Base-by-base conservation (phyloP, 345 rosid species). In the Turritis glabra region DNA sequence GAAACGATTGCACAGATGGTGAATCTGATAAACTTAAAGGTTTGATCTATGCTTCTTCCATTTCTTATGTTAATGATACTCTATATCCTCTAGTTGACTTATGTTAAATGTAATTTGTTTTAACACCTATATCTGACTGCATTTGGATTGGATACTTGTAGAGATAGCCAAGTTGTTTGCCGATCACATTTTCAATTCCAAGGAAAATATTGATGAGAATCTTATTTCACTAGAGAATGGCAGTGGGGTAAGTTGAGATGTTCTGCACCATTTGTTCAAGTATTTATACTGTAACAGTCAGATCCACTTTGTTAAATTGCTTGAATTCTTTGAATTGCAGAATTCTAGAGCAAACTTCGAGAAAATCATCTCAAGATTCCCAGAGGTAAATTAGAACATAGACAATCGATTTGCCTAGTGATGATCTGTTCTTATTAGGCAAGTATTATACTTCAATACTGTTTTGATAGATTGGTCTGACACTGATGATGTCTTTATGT, bases 161-260 rank as follows among this genome's bases (percentile, higher is more conserved):
- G 99, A 76, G 63, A 50, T 86, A 26, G 83, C 80, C 74, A 85
- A 84, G 80, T 53, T 76, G 73, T 81, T 94, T 41, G 81, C 81
- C 19, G 89, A 85, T 59, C 74, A 73, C 74, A 77, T 90, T 83
- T 77, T 78, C 55, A 85, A 73, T 35, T 66, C 87, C 41, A 92
- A 92, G 86, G 99, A 94, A 82, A 90, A 92, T 66, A 46, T 87
- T 18, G 81, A 82, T 44, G 87, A 70, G 29, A 85, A 81, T 74
- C 79, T 84, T 77, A 44, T 55, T 69, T 77, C 87, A 56, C 77
- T 84, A 40, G 73, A 33, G 30, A 69, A 58, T 33, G 80, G 86
- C 41, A 84, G 79, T 69, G 73, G n/a, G 88, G 96, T 90, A 83
- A 78, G 66, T 33, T 35, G 22, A 50, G 13, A 9, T 46, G 26